Conservation (phyloP, 345 rosid genomes). For the Raphanus raphanistrum region DNA sequence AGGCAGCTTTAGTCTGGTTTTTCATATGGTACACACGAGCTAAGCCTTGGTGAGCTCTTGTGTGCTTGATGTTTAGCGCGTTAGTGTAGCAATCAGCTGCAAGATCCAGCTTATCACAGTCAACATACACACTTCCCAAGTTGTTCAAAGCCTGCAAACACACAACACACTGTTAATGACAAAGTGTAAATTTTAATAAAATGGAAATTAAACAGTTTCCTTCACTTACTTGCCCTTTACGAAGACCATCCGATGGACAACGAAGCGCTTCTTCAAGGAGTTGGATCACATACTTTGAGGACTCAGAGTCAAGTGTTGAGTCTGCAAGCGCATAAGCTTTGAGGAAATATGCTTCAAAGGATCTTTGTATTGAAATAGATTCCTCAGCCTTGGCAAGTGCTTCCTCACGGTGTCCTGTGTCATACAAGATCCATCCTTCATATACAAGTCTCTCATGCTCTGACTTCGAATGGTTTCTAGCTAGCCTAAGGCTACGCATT, state of each 20-base stretch:
- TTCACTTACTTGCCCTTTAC: constrained; percentile 86
- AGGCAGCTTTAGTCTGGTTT: constrained; percentile 79
- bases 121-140: constrained; percentile 81
- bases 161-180: constrained; percentile 6
- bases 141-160: constrained; percentile 82
- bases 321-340: constrained; percentile 92
- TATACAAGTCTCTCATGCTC: constrained; percentile 89
- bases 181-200: neutral
- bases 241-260: constrained; percentile 96
- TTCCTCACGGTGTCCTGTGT: constrained; percentile 92
- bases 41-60: constrained; percentile 95
- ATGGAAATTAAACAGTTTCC: neutral
- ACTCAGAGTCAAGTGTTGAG: constrained; percentile 60
- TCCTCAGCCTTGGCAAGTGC: constrained; percentile 91
- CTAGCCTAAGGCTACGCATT: constrained; percentile 81
- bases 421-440: constrained; percentile 94
- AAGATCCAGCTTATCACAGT: constrained; percentile 83
- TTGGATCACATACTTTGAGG: constrained; percentile 68
- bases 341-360: constrained; percentile 96
- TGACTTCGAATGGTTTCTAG: constrained; percentile 76
- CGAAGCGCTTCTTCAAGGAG: constrained; percentile 89
- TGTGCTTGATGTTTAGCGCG: constrained; percentile 93
- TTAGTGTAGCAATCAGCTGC: constrained; percentile 86
- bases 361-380: constrained; percentile 80
- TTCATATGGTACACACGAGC: constrained; percentile 87